phyloP scores from a whole-genome alignment of 495 filamentous ascomycete genomes.

The Aspergillus leporis region DNA sequence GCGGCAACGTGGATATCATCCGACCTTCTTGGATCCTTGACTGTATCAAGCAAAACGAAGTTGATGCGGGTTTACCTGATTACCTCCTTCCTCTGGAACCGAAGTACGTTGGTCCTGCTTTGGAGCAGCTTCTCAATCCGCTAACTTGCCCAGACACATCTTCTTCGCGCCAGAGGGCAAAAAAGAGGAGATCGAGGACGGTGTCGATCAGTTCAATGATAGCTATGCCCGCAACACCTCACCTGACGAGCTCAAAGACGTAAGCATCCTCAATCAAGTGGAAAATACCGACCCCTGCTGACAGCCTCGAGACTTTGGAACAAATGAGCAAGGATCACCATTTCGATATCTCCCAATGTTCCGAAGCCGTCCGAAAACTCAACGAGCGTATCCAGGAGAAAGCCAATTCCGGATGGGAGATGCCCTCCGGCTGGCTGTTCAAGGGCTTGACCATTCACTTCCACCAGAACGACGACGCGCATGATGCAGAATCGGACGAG shows the following conservation, averaged over 20 bases:
- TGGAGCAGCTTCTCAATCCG: not conserved
- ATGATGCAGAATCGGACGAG: slow-evolving; percentile 1
- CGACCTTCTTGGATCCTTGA: slow-evolving; percentile 84
- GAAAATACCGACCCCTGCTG: not conserved
- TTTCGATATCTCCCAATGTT: slow-evolving; percentile 23
- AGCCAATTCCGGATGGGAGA: slow-evolving; percentile 36
- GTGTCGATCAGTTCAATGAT: slow-evolving; percentile 76
- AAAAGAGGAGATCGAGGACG: slow-evolving; percentile 45
- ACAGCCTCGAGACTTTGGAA: slow-evolving; percentile 38
- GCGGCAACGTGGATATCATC: slow-evolving; percentile 67
- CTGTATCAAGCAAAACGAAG: slow-evolving; percentile 66
- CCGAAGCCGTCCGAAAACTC: slow-evolving; percentile 53
- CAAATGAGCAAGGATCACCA: slow-evolving; percentile 42
- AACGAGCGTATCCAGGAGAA: slow-evolving; percentile 55
- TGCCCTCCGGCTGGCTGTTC: slow-evolving; percentile 67
- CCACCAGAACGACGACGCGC: slow-evolving; percentile 20
- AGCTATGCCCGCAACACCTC: slow-evolving; percentile 76
- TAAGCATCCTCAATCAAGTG: slow-evolving; percentile 26
- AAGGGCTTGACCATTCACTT: slow-evolving; percentile 59
- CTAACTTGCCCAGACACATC: slow-evolving; percentile 47
- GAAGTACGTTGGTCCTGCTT: slow-evolving; percentile 42
- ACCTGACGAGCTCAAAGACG: slow-evolving; percentile 60
- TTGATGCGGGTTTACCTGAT: slow-evolving; percentile 56
- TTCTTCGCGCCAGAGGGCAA: slow-evolving; percentile 52
- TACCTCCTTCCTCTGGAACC: slow-evolving; percentile 71